These are phyloP conservation scores for Polyporus arcularius DNA, from an alignment of 768 basidiomycete genomes.

Conservation along the genomic window DNA sequence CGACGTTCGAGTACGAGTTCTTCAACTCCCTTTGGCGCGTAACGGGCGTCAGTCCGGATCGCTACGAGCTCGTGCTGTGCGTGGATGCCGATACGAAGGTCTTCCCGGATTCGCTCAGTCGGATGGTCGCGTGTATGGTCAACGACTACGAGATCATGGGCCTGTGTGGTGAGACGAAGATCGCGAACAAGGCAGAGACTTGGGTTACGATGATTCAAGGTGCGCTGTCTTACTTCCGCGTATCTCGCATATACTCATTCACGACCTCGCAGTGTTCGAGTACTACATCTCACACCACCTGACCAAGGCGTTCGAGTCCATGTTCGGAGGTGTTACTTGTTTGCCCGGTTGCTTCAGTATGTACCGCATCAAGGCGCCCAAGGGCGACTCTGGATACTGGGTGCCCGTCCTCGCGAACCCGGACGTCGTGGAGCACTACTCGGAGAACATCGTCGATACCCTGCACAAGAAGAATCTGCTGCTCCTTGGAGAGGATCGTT, in stretches of 20 bases:
- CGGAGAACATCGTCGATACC: conserved; percentile 98
- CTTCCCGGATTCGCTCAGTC: conserved; percentile 95
- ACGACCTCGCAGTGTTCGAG: conserved; percentile 78
- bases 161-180: conserved; percentile 98
- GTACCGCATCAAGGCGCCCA: conserved; percentile 99
- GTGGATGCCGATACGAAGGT: conserved; percentile 99
- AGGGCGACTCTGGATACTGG: conserved; percentile 94
- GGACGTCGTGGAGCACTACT: conserved; percentile 98
- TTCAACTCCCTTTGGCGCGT: conserved; percentile 98
- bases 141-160: conserved; percentile 99
- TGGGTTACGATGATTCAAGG: conserved; percentile 99
- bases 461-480: conserved; percentile 99
- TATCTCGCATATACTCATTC: not conserved
- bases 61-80: conserved; percentile 92
- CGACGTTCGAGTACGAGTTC: conserved; percentile 99
- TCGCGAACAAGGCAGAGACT: conserved; percentile 97
- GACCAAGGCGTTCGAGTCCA: conserved; percentile 99
- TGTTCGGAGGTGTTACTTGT: conserved; percentile 99
- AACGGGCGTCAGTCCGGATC: conserved; percentile 94
- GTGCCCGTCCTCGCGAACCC: conserved; percentile 98
- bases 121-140: conserved; percentile 97
- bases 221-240: conserved; percentile 39
- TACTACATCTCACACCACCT: conserved; percentile 99
- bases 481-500: conserved; percentile 98
- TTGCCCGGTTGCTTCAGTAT: conserved; percentile 99